Percentiles rank a stretch among this genome's conserved stretches.
Evolutionary conservation across 2,329 filamentous ascomycete species (phyloP).

Genomic region (Apiospora hydei): DNA sequence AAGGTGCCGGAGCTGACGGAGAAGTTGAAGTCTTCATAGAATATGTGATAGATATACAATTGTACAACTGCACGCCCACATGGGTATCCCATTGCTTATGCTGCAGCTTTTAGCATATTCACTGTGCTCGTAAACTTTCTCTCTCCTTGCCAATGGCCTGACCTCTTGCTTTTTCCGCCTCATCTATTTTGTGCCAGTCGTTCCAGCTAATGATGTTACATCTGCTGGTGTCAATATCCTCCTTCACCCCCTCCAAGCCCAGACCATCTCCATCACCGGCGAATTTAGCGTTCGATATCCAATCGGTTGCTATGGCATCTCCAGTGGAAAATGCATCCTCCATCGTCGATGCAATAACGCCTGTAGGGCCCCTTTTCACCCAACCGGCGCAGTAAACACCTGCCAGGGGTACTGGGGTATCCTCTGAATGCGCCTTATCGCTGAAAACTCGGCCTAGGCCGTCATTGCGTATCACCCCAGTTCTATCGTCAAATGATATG

Average conservation of each 20-base stretch:
- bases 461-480: conserved; percentile 85
- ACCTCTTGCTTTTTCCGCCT: conserved; percentile 75
- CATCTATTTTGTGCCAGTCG: conserved; percentile 85
- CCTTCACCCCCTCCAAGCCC: conserved; percentile 81
- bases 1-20: conserved; percentile 95
- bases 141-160: conserved; percentile 74
- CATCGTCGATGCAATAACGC: conserved; percentile 96
- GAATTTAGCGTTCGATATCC: conserved; percentile 57
- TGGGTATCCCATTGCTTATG: conserved; percentile 37
- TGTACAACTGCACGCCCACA: conserved; percentile 26
- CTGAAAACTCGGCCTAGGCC: conserved; percentile 72
- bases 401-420: conserved; percentile 56
- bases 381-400: conserved; percentile 94
- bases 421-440: conserved; percentile 37
- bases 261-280: conserved; percentile 38
- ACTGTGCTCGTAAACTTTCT: conserved; percentile 67
- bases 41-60: conserved; percentile 14
- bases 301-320: conserved; percentile 84
- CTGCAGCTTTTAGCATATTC: conserved; percentile 64
- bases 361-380: conserved; percentile 94
- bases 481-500: conserved; percentile 77
- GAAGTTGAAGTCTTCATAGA: conserved; percentile 74
- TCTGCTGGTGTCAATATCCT: conserved; percentile 62
- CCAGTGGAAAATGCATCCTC: conserved; percentile 90
- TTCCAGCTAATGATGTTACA: conserved; percentile 77